phyloP scores from a whole-genome alignment of 2,329 filamentous ascomycete species.

The Nemania diffusa region DNA sequence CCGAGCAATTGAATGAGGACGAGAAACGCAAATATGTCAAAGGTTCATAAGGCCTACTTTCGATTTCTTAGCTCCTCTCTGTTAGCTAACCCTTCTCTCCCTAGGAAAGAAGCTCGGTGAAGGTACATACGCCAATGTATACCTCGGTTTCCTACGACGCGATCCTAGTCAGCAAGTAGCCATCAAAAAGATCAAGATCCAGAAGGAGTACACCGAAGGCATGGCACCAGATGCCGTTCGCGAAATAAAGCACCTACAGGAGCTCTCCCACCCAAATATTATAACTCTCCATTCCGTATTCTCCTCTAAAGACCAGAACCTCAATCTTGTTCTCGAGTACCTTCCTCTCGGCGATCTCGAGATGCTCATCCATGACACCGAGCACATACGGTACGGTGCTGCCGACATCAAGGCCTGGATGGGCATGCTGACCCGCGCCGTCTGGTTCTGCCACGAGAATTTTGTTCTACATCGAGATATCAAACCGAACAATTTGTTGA shows the following conservation, averaged over 20 bases:
- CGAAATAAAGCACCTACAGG: slow-evolving; percentile 94
- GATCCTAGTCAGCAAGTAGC: slow-evolving; percentile 82
- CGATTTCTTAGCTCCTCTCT: background rate
- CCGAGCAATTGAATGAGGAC: slow-evolving; percentile 84
- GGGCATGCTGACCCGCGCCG: slow-evolving; percentile 91
- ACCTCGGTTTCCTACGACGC: slow-evolving; percentile 80
- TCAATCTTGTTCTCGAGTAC: slow-evolving; percentile 95
- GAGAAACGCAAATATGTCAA: slow-evolving; percentile 92
- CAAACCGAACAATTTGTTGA: slow-evolving; percentile 97
- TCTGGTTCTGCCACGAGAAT: slow-evolving; percentile 98
- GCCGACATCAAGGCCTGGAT: slow-evolving; percentile 99
- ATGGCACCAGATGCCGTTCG: slow-evolving; percentile 94
- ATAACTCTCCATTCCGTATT: slow-evolving; percentile 93
- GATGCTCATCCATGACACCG: slow-evolving; percentile 88
- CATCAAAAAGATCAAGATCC: slow-evolving; percentile 92
- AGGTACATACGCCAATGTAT: slow-evolving; percentile 97
- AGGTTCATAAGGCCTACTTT: slow-evolving; percentile 58
- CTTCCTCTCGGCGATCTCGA: slow-evolving; percentile 94
- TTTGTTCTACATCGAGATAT: slow-evolving; percentile 96
- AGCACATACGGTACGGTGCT: slow-evolving; percentile 80
- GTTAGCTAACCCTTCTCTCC: slow-evolving; percentile 26
- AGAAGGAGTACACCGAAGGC: slow-evolving; percentile 87
- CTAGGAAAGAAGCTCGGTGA: slow-evolving; percentile 90
- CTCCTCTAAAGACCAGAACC: slow-evolving; percentile 94
- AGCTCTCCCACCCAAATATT: slow-evolving; percentile 94